A percentile compares a stretch with the other conserved stretches of the same genome.
phyloP scores from a whole-genome alignment of 202 grass and related monocot genomes.

The Miscanthus sacchariflorus region DNA sequence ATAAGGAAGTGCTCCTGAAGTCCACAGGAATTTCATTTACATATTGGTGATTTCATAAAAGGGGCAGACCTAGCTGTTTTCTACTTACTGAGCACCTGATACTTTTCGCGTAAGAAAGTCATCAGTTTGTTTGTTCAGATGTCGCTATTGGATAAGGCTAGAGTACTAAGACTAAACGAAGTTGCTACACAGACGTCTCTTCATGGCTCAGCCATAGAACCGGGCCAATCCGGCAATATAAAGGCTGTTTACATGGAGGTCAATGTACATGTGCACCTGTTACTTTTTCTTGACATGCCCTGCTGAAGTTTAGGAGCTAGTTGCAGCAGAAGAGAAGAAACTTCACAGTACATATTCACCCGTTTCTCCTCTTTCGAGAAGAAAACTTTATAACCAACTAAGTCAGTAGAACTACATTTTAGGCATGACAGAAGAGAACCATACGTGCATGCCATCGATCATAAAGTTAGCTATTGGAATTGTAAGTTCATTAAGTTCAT shows the following conservation, averaged over 20 bases:
- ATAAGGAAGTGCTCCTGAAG: not conserved
- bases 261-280: not conserved
- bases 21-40: not conserved
- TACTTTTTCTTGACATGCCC: not conserved
- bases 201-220: too few relatives aligned
- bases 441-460: not conserved
- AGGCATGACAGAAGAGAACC: not conserved
- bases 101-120: not conserved
- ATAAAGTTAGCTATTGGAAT: not conserved
- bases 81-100: not conserved
- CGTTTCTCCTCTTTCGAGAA: not conserved
- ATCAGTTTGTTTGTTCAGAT: too few relatives aligned
- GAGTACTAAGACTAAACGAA: not conserved
- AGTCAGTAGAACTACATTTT: not conserved
- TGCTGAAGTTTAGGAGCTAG: not conserved
- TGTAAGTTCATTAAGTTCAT: slow-evolving; percentile 6
- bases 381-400: not conserved
- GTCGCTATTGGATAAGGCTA: too few relatives aligned
- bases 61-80: not conserved
- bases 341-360: not conserved
- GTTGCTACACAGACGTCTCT: too few relatives aligned
- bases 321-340: not conserved
- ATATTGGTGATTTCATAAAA: not conserved
- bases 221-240: too few relatives aligned
- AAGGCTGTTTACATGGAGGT: not conserved